These are phyloP conservation scores for Discostella stelligeroides DNA, from an alignment of 108 stramenopile genomes.

Conservation along the genomic window DNA sequence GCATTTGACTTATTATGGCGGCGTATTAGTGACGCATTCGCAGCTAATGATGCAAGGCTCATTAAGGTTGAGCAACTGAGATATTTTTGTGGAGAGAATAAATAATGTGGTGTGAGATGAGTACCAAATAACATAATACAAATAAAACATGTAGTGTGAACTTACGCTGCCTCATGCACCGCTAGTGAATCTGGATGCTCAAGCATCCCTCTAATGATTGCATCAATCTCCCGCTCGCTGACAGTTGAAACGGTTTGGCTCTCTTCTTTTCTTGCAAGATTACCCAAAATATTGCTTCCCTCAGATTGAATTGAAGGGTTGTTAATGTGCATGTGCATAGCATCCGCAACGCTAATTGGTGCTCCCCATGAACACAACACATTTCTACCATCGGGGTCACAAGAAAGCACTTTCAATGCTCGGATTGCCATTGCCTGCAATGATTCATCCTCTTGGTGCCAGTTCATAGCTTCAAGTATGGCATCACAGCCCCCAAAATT, in stretches of 20 bases:
- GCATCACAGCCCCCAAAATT: constrained; percentile 37
- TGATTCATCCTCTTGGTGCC: constrained; percentile 15
- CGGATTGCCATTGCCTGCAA: constrained; percentile 38
- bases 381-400: constrained; percentile 26
- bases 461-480: constrained; percentile 31
- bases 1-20: neutral
- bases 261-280: constrained; percentile 30
- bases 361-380: constrained; percentile 16
- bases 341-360: constrained; percentile 21
- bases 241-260: constrained; percentile 24
- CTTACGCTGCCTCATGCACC: constrained; percentile 35
- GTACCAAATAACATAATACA: neutral
- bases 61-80: constrained; percentile 21
- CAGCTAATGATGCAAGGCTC: constrained; percentile 11
- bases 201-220: constrained; percentile 20
- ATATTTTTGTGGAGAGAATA: neutral
- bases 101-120: neutral
- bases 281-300: constrained; percentile 40
- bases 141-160: neutral
- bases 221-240: constrained; percentile 26
- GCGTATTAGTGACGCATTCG: constrained; percentile 3
- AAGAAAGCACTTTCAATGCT: constrained; percentile 40
- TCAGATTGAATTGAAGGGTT: constrained; percentile 42
- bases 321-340: constrained; percentile 22
- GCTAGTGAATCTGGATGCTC: constrained; percentile 19